Evolutionary conservation across 345 rosid genomes (phyloP), one percentile per base, ranked within the genome.

Genomic region (Eutrema yunnanense): DNA sequence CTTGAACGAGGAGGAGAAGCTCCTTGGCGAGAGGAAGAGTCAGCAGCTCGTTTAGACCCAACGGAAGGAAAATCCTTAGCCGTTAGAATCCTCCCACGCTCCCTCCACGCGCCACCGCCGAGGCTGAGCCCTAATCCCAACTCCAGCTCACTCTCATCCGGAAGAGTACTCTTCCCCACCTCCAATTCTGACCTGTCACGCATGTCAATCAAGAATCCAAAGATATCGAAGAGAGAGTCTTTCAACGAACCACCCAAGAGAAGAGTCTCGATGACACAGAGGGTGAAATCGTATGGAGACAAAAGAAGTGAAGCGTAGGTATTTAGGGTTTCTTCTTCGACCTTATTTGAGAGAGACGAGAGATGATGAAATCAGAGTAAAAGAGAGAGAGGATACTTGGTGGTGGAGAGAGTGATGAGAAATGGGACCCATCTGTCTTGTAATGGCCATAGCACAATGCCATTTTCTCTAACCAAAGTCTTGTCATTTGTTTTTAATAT

Each of bases 41-140:
- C 90, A 77, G 90, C 92, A 71, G 89, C 70, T 81, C 96, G 86
- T 64, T 89, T 88, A 69, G 82, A 85, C 32, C 90, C 92, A 76
- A 69, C 71, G 12, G 83, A 84, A 79, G 89, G 90, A 65, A 90
- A 90, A 73, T 87, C 91, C 66, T 85, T 81, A 40, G 97, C 95
- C 14, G 88, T 90, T 34, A 90, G 79, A 82, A 90, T 90, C 75
- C 95, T 85, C 3, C 92, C 89, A 76, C 84, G 84, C 79, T 88
- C 92, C 33, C 83, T 84, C 92, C 91, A 82, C 69, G 83, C 74
- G 58, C 68, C 73, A 42, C 72, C 71, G 10, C 96, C 89, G 11
- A 90, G 82, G 65, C 92, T 83, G 66, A 90, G 83, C 16, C 90
- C 89, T 61, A 90, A 70, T 4, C 90, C 90, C 54, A 87, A 64